phyloP scores from a whole-genome alignment of 148 eudicot species.

The Vaccinium corymbosum region DNA sequence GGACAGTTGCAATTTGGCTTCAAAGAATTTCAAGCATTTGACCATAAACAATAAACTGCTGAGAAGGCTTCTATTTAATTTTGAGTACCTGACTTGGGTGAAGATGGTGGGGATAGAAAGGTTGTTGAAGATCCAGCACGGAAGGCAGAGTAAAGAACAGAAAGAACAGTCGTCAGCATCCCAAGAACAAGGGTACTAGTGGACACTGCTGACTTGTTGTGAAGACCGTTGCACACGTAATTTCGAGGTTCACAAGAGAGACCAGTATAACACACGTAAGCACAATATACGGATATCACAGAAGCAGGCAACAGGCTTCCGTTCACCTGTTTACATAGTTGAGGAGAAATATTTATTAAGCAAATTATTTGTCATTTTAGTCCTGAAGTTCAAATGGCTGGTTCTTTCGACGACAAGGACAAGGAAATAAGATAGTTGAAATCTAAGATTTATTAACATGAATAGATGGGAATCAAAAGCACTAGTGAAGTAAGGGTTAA shows the following conservation, averaged over 20 bases:
- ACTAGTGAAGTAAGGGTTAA: background rate
- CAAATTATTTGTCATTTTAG: background rate
- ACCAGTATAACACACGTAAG: constrained; percentile 86
- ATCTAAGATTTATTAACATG: background rate
- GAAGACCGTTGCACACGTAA: constrained; percentile 85
- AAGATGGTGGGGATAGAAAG: constrained; percentile 93
- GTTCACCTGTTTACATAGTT: constrained; percentile 65
- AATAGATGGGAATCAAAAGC: background rate
- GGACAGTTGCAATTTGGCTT: background rate
- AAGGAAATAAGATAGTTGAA: background rate
- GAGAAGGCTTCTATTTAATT: background rate
- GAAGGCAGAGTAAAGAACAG: constrained; percentile 92
- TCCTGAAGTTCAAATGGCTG: background rate
- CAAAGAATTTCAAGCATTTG: background rate
- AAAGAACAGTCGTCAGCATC: constrained; percentile 89
- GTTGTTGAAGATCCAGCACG: constrained; percentile 98
- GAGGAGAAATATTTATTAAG: background rate
- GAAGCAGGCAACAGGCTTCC: constrained; percentile 98
- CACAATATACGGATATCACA: constrained; percentile 90
- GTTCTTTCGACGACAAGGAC: background rate
- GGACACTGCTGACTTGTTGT: constrained; percentile 66
- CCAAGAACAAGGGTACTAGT: constrained; percentile 82
- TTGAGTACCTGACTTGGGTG: constrained; percentile 76
- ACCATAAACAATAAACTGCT: background rate
- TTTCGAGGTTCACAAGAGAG: constrained; percentile 87